phyloP scores from a whole-genome alignment of 2,329 filamentous ascomycete species.

The Atkinsonella hypoxylon region DNA sequence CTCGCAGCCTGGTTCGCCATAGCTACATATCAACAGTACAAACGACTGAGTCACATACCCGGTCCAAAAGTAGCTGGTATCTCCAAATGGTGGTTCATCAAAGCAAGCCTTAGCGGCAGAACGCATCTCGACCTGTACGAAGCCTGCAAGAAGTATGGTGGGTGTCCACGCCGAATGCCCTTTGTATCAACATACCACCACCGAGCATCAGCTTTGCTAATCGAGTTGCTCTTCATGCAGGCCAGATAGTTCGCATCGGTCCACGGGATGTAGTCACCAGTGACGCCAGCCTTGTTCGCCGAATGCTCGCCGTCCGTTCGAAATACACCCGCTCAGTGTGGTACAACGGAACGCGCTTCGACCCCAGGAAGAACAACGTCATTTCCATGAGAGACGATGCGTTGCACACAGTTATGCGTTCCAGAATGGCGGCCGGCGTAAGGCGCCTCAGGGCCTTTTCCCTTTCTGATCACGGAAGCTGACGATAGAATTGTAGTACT shows the following conservation, averaged over 20 bases:
- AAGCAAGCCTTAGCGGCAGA: conserved; percentile 18
- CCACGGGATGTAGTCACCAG: conserved; percentile 35
- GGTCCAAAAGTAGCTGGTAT: conserved; percentile 26
- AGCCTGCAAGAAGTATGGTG: conserved; percentile 23
- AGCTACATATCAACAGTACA: conserved; percentile 15
- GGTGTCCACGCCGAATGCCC: background rate
- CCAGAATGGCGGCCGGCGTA: conserved; percentile 39
- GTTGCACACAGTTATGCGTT: conserved; percentile 27
- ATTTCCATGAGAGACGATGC: conserved; percentile 36
- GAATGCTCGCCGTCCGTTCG: conserved; percentile 26
- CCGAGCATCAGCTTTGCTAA: background rate
- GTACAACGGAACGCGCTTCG: conserved; percentile 37
- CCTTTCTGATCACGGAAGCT: conserved; percentile 8
- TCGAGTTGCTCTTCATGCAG: conserved; percentile 7
- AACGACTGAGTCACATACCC: conserved; percentile 26
- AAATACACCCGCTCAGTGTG: conserved; percentile 25
- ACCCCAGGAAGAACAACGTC: conserved; percentile 37
- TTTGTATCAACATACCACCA: too few species aligned
- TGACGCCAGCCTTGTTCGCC: conserved; percentile 30
- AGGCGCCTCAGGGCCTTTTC: conserved; percentile 1
- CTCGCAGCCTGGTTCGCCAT: conserved; percentile 8
- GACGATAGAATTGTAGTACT: conserved; percentile 25
- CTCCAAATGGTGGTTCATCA: conserved; percentile 28
- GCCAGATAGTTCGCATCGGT: conserved; percentile 20
- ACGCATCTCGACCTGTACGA: conserved; percentile 25